Base-by-base conservation (phyloP, 805 yeast species). In the Cyberlindnera suaveolens region DNA sequence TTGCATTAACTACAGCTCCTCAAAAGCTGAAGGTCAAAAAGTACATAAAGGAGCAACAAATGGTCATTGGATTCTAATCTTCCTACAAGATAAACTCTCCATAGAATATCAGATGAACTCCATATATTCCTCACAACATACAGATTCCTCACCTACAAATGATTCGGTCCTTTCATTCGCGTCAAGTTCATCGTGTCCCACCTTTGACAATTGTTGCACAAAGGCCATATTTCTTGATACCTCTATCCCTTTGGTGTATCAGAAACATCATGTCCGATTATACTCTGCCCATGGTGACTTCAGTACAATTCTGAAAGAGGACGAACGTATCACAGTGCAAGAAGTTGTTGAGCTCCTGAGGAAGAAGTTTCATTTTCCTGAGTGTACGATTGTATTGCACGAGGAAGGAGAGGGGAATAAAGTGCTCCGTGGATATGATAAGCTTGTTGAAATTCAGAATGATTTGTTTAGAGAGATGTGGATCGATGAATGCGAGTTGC, bases 401-500 rank as follows among this genome's bases (percentile, higher is more conserved):
- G 44, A 44, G 5, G 44, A 40, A 13, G 43, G 41, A 3, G 45
- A 41, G 1, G 15, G 9, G 1, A 42, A 41, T 30, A 44, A 15
- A 23, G 48, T 41, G 6, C 42, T 51, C 1, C 45, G 44, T 14
- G 46, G 47, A 18, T 20, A 34, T 5, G 54, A 49, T 26, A 33
- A 39, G 36, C 41, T 51, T 11, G 34, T 51, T 26, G 41, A 36
- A 29, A 31, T 51, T 5, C 54, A 51, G 31, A 51, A 49, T 37
- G 43, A 33, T 17, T 17, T 51, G 18, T 47, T 49, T 23, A 46
- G 54, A 40, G 30, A 39, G 5, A 43, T 47, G 47, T 51, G 48
- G 50, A 27, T 51, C 3, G 48, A 47, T 3, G 54, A 51, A 17
- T 38, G 45, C 6, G 44, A 46, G 2, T 34, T 51, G 8, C 51